These are phyloP conservation scores for Colletotrichum lindemuthianum DNA, from an alignment of 2,329 filamentous ascomycete species.

Conservation along the genomic window DNA sequence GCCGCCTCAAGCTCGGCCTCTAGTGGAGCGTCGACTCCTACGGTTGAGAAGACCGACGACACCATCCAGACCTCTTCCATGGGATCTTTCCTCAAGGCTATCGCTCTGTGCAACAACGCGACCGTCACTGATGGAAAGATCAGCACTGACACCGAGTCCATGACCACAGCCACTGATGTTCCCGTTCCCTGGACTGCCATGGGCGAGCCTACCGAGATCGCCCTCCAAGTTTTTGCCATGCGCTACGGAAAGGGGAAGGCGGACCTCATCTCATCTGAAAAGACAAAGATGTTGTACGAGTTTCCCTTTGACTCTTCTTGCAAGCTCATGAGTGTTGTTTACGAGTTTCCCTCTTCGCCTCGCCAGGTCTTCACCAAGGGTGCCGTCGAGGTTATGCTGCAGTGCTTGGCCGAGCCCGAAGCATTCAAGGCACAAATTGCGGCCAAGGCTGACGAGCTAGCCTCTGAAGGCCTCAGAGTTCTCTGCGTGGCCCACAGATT, in stretches of 20 bases:
- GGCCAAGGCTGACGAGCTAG: conserved; percentile 64
- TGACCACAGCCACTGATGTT: conserved; percentile 54
- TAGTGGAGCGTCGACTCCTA: conserved; percentile 38
- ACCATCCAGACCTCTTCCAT: conserved; percentile 47
- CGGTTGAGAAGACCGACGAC: conserved; percentile 41
- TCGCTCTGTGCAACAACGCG: conserved; percentile 71
- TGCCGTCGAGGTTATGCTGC: conserved; percentile 66
- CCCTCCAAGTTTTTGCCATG: conserved; percentile 77
- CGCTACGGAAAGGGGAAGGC: conserved; percentile 67
- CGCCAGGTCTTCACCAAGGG: conserved; percentile 66
- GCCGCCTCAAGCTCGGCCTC: conserved; percentile 46
- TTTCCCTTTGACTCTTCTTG: conserved; percentile 79
- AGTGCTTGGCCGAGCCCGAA: conserved; percentile 59
- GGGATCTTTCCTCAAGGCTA: conserved; percentile 61
- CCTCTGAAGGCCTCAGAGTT: conserved; percentile 72
- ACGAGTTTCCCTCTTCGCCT: conserved; percentile 48
- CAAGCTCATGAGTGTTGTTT: conserved; percentile 81
- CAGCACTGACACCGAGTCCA: conserved; percentile 56
- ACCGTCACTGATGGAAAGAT: conserved; percentile 57
- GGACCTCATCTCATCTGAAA: conserved; percentile 43
- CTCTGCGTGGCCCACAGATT: conserved; percentile 70
- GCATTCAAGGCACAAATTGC: conserved; percentile 57
- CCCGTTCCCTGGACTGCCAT: conserved; percentile 63
- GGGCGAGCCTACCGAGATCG: conserved; percentile 78
- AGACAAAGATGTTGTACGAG: conserved; percentile 66